Evolutionary conservation across 768 basidiomycete genomes (phyloP), one percentile per base, ranked within the genome.

Genomic region (Chalciporus chontae): DNA sequence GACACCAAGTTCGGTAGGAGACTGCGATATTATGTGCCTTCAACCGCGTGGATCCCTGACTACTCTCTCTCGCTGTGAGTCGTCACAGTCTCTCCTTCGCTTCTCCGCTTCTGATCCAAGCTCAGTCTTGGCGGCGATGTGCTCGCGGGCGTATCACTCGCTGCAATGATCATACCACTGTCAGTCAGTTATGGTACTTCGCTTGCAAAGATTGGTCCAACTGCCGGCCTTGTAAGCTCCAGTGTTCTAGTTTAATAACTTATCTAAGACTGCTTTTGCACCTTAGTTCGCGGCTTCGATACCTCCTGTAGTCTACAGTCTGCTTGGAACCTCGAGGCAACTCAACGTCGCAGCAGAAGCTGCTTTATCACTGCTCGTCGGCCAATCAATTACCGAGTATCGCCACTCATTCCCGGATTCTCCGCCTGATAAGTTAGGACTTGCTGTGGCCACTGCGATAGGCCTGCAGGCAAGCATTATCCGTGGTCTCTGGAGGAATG

Each of bases 111-210:
- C 49, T 56, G 48, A 45, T 45, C 43, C 47, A 17, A 10, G 40
- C 18, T 23, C 53, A 84, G 81, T 36, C 71, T 85, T 19, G 72
- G 77, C 9, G 83, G 83, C 17, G 91, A 94, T 66, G 58, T 90
- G n/a, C 73, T 92, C 0, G 90, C 90, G 23, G 94, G 94, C 15
- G 61, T 93, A 24, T 93, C 93, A 0, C 83, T 96, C 8, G 87
- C 88, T 17, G 84, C 82, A 44, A 87, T 90, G 78, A 75, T 90
- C 39, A 87, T 90, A 61, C 88, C 90, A 6, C 85, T 90, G 66
- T 89, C 90, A 1, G 88, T 96, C 65, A 91, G 89, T 65, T 96
- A 97, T 62, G 94, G 91, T 8, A 83, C 88, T 3, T 87, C 91
- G 0, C 73, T 97, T 10, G 92, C 94, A 15, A 83, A 89, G 56